phyloP scores from a whole-genome alignment of 495 filamentous ascomycete genomes.

The Hypoxylon cercidicola region DNA sequence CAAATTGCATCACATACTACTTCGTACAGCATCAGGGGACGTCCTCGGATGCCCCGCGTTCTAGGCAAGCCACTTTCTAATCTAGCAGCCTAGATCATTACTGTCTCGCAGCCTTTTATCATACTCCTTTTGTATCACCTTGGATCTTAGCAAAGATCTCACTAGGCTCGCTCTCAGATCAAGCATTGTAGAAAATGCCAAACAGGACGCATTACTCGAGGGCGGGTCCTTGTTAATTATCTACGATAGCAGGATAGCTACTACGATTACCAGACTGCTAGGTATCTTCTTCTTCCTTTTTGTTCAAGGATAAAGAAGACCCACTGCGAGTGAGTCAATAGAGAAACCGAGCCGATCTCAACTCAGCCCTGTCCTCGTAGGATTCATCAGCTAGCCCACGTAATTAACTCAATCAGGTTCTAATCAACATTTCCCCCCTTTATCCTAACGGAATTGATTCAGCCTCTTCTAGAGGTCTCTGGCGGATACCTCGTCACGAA shows the following conservation, averaged over 20 bases:
- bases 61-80: slow-evolving; percentile 24
- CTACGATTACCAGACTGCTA: neutral
- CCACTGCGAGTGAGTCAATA: slow-evolving; percentile 12
- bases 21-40: slow-evolving; percentile 45
- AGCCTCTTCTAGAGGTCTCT: neutral
- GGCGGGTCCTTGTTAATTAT: neutral
- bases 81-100: too few species aligned
- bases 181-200: neutral
- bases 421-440: slow-evolving; percentile 1
- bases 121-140: neutral
- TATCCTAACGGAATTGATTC: neutral
- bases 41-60: slow-evolving; percentile 5
- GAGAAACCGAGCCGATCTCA: slow-evolving; percentile 16
- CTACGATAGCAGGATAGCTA: neutral
- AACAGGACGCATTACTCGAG: neutral
- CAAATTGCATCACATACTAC: too few species aligned
- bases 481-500: too few species aligned
- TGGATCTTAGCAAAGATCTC: neutral
- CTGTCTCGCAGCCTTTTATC: slow-evolving; percentile 12
- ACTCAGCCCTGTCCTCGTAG: slow-evolving; percentile 27
- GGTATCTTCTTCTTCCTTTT: too few species aligned
- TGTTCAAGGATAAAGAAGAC: neutral
- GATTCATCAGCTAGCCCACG: slow-evolving; percentile 22
- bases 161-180: neutral
- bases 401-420: slow-evolving; percentile 23